Evolutionary conservation across 2,329 filamentous ascomycete species (phyloP).

Genomic region (Cercospora nicotianae): DNA sequence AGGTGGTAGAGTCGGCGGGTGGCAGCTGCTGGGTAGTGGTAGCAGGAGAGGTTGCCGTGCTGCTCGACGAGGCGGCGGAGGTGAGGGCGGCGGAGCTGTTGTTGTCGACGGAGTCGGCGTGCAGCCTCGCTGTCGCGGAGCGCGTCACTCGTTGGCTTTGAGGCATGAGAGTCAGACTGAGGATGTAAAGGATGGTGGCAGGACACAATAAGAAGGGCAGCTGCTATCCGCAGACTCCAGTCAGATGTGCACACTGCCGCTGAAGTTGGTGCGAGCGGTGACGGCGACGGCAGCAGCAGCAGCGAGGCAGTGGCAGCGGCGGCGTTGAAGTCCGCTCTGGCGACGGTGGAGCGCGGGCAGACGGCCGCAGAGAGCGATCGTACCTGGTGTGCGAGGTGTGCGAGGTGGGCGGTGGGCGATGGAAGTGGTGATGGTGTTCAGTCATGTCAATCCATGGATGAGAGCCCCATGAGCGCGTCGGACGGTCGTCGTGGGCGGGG

Average conservation of each 20-base stretch:
- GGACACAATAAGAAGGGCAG: conserved; percentile 8
- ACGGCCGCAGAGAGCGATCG: conserved; percentile 10
- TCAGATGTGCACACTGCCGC: conserved; percentile 8
- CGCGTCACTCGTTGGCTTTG: conserved; percentile 31
- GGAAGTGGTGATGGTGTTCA: conserved; percentile 9
- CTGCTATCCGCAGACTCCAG: conserved; percentile 14
- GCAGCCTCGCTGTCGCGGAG: conserved; percentile 70
- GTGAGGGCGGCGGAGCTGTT: conserved; percentile 37
- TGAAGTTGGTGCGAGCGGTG: neutral
- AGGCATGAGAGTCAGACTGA: conserved; percentile 30
- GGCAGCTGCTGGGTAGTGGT: conserved; percentile 1
- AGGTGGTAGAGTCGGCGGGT: conserved; percentile 7
- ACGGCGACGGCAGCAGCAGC: neutral
- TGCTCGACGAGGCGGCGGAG: conserved; percentile 38
- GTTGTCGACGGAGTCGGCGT: conserved; percentile 21
- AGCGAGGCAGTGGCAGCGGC: neutral
- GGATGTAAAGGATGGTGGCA: conserved; percentile 3
- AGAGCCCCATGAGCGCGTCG: conserved; percentile 8
- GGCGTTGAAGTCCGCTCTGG: conserved; percentile 13
- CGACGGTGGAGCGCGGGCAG: conserved; percentile 8
- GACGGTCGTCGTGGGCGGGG: neutral
- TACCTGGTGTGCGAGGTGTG: conserved; percentile 14
- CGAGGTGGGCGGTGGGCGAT: conserved; percentile 8
- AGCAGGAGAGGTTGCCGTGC: conserved; percentile 30
- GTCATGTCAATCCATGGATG: conserved; percentile 12